Evolutionary conservation across 2,329 filamentous ascomycete species (phyloP).

Genomic region (Epicoccum nigrum): DNA sequence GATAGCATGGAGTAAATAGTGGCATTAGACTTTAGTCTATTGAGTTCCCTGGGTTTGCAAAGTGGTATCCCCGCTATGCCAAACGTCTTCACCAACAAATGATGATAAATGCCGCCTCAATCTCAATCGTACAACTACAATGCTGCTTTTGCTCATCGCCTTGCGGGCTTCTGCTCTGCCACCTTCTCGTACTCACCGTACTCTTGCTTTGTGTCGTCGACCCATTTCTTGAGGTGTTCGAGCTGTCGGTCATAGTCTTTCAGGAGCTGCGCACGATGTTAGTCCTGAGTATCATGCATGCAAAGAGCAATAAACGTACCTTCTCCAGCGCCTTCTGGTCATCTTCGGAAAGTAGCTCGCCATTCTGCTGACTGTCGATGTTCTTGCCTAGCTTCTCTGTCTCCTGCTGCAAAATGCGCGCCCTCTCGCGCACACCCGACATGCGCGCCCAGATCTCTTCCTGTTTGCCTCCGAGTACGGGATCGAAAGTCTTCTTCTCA

Average conservation of each 20-base stretch:
- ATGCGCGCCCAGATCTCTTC: slow-evolving; percentile 87
- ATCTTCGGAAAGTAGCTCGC: slow-evolving; percentile 67
- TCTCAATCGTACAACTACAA: slow-evolving; percentile 23
- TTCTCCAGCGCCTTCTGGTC: slow-evolving; percentile 75
- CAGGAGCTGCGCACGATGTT: slow-evolving; percentile 63
- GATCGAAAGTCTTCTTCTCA: slow-evolving; percentile 74
- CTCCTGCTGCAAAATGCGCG: slow-evolving; percentile 74
- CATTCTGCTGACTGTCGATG: slow-evolving; percentile 53
- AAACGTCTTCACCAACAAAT: slow-evolving; percentile 22
- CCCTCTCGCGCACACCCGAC: slow-evolving; percentile 74
- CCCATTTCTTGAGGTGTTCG: slow-evolving; percentile 71
- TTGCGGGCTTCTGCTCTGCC: slow-evolving; percentile 34
- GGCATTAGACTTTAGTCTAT: slow-evolving; percentile 11
- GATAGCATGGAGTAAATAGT: slow-evolving; percentile 2
- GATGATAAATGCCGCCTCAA: slow-evolving; percentile 17
- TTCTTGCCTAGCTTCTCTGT: slow-evolving; percentile 68
- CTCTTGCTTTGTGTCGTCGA: slow-evolving; percentile 64
- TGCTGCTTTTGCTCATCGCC: slow-evolving; percentile 23
- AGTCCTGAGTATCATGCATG: background rate
- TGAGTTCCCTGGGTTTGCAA: background rate
- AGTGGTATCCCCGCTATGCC: slow-evolving; percentile 25
- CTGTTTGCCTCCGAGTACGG: slow-evolving; percentile 73
- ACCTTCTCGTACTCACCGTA: slow-evolving; percentile 60
- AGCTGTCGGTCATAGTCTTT: slow-evolving; percentile 84
- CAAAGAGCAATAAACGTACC: slow-evolving; percentile 57